Evolutionary conservation across 192 early-diverging fungal species (phyloP).

Genomic region (Umbelopsis isabellina): DNA sequence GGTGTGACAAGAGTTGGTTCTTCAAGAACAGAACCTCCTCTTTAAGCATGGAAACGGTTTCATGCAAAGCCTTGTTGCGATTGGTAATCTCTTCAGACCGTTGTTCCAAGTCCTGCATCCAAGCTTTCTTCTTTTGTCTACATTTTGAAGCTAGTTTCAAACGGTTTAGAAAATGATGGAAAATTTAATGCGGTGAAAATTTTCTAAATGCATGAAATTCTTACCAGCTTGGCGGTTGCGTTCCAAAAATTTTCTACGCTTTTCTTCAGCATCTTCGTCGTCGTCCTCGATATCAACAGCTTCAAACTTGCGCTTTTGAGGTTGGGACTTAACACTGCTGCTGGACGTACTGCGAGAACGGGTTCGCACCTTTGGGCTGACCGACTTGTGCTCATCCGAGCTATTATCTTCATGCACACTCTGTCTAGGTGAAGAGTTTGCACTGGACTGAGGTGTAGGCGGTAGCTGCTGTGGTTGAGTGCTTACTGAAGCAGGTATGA

Average conservation of each 20-base stretch:
- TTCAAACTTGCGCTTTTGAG: conserved; percentile 9
- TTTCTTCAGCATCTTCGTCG: conserved; percentile 37
- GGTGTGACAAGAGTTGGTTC: conserved; percentile 36
- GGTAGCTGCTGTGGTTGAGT: neutral
- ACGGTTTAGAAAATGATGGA: no score
- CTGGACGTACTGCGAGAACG: neutral
- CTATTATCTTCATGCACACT: conserved; percentile 6
- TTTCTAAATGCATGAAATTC: conserved; percentile 8
- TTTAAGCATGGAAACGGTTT: conserved; percentile 26
- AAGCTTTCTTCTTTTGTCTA: conserved; percentile 43
- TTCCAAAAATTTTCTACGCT: conserved; percentile 32
- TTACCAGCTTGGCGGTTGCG: conserved; percentile 34
- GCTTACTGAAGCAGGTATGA: neutral
- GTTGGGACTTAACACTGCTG: neutral
- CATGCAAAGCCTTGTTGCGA: conserved; percentile 34
- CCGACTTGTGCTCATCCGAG: neutral
- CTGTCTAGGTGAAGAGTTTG: conserved; percentile 5
- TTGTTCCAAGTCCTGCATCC: conserved; percentile 40
- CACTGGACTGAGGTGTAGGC: neutral
- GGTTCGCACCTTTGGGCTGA: neutral
- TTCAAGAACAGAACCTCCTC: conserved; percentile 40
- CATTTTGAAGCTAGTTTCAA: conserved; percentile 33
- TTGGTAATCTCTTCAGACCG: conserved; percentile 28
- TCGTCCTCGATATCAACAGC: conserved; percentile 10
- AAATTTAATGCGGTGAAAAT: neutral